A percentile compares a stretch with the other conserved stretches of the same genome.
Conservation (phyloP, 768 basidiomycete genomes). For the Rhodosporidiobolus sp. region DNA sequence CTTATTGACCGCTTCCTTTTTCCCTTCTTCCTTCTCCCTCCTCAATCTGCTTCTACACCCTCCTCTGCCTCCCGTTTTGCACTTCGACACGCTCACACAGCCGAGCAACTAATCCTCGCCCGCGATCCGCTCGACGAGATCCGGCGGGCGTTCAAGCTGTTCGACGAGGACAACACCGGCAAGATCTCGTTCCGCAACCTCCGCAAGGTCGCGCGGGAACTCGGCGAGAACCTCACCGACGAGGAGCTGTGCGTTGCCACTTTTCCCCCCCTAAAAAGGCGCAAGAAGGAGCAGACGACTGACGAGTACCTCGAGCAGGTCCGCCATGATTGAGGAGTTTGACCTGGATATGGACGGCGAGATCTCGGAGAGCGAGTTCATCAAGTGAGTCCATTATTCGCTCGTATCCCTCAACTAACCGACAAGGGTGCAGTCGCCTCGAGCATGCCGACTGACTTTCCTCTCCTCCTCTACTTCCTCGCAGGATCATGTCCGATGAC, state of each 20-base stretch:
- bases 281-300: background rate
- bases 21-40: background rate
- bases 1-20: background rate
- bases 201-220: conserved; percentile 89
- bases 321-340: conserved; percentile 99
- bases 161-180: conserved; percentile 93
- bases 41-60: background rate
- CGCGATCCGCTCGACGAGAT: conserved; percentile 97
- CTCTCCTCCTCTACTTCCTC: background rate
- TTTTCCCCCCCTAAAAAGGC: background rate
- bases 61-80: no score
- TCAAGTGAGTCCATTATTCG: conserved; percentile 18
- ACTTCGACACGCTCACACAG: conserved; percentile 51
- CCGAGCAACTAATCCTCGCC: conserved; percentile 88
- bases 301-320: conserved; percentile 27
- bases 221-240: conserved; percentile 90
- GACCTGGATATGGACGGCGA: conserved; percentile 98
- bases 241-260: conserved; percentile 78
- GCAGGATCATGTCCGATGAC: conserved; percentile 22
- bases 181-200: conserved; percentile 89
- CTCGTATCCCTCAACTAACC: background rate
- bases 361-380: conserved; percentile 92
- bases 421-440: no score
- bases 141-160: conserved; percentile 88
- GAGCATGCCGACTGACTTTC: background rate